Conservation (phyloP, 495 filamentous ascomycete species). For the Bathelium albidoporum region DNA sequence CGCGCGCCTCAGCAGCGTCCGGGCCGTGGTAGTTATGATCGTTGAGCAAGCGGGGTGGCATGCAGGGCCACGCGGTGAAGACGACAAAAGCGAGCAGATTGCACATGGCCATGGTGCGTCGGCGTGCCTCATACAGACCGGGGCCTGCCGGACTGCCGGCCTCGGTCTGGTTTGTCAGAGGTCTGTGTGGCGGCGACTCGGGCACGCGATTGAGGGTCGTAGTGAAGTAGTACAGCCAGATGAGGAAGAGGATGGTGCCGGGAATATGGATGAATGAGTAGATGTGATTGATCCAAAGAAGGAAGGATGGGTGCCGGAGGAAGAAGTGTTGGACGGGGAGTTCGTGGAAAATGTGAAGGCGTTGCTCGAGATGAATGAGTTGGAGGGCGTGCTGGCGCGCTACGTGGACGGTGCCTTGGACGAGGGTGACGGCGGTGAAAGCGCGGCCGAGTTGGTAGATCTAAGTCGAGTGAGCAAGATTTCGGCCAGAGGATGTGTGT, state of each 20-base stretch:
- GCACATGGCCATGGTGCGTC: slow-evolving; percentile 63
- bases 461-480: slow-evolving; percentile 23
- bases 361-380: slow-evolving; percentile 45
- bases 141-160: slow-evolving; percentile 39
- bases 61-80: slow-evolving; percentile 70
- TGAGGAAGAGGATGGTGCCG: slow-evolving; percentile 60
- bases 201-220: slow-evolving; percentile 39
- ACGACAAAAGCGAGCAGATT: slow-evolving; percentile 69
- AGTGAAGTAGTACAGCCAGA: slow-evolving; percentile 58
- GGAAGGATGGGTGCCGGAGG: slow-evolving; percentile 22
- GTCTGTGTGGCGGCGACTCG: slow-evolving; percentile 32
- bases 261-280: slow-evolving; percentile 81
- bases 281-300: slow-evolving; percentile 46
- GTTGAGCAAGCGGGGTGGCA: slow-evolving; percentile 64
- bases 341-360: slow-evolving; percentile 40
- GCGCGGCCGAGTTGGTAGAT: slow-evolving; percentile 55
- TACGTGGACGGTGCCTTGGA: slow-evolving; percentile 46
- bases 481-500: slow-evolving; percentile 1
- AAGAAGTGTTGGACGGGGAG: slow-evolving; percentile 28
- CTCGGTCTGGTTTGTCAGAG: slow-evolving; percentile 26
- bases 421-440: slow-evolving; percentile 49
- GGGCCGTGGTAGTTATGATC: slow-evolving; percentile 37
- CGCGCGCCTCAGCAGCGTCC: slow-evolving; percentile 39
- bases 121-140: slow-evolving; percentile 46
- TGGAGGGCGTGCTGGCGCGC: slow-evolving; percentile 49